These are phyloP conservation scores for Jimgerdemannia lactiflua DNA, from an alignment of 192 early-diverging fungal species.

Conservation along the genomic window DNA sequence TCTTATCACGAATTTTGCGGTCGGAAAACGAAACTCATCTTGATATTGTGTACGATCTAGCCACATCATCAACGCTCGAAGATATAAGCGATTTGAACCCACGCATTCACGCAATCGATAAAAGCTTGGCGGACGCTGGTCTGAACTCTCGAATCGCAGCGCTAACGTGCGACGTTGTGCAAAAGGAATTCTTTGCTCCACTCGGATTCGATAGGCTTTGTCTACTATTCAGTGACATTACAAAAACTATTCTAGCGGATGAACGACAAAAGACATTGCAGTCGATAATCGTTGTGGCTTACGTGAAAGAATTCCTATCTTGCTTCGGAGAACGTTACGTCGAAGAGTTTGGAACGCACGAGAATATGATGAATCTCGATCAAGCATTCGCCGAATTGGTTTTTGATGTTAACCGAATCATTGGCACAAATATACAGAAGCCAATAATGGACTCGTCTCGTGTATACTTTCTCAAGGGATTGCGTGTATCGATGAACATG, in stretches of 20 bases:
- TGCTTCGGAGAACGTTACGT: constrained; percentile 7
- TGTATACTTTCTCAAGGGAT: constrained; percentile 13
- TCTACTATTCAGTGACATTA: background rate
- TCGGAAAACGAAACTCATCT: background rate
- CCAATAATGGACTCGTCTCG: constrained; percentile 13
- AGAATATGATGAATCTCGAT: background rate
- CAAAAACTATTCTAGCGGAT: background rate
- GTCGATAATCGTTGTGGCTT: constrained; percentile 9
- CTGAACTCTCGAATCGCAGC: constrained; percentile 4
- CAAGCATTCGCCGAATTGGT: background rate
- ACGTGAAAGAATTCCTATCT: constrained; percentile 15
- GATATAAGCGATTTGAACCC: background rate
- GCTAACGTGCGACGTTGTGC: constrained; percentile 16
- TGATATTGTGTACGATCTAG: background rate
- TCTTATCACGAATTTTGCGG: background rate
- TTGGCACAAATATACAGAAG: constrained; percentile 6
- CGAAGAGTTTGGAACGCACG: background rate
- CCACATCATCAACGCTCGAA: background rate
- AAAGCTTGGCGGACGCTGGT: background rate
- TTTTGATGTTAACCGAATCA: background rate
- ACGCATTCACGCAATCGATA: constrained; percentile 8
- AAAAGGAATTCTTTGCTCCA: constrained; percentile 9
- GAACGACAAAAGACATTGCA: constrained; percentile 1
- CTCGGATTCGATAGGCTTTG: background rate
- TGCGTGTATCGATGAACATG: constrained; percentile 12